These are phyloP conservation scores for Aegilops sharonensis DNA, from an alignment of 176 grass and related monocot genomes.

Conservation along the genomic window DNA sequence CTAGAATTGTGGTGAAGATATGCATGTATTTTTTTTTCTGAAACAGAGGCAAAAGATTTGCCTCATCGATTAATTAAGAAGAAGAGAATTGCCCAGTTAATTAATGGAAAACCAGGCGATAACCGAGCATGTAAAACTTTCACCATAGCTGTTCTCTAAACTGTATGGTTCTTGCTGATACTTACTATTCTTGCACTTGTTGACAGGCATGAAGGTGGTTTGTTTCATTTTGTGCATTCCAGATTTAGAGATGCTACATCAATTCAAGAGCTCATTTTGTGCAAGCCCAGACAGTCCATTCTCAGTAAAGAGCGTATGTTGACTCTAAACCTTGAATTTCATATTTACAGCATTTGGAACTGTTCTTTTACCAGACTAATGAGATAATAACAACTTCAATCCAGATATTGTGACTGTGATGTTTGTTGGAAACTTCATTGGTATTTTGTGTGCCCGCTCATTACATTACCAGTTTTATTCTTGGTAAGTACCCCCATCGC, in stretches of 20 bases:
- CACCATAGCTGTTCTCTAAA: not conserved
- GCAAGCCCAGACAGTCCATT: slow-evolving; percentile 41
- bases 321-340: slow-evolving; percentile 6
- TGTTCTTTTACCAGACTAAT: slow-evolving; percentile 29
- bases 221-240: slow-evolving; percentile 51
- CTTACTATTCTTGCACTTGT: slow-evolving; percentile 12
- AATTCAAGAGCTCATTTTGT: slow-evolving; percentile 40
- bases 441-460: slow-evolving; percentile 76
- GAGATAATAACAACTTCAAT: slow-evolving; percentile 30
- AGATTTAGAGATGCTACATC: slow-evolving; percentile 53
- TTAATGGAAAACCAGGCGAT: no score
- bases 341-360: not conserved
- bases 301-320: slow-evolving; percentile 69
- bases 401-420: slow-evolving; percentile 77
- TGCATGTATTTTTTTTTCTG: not conserved
- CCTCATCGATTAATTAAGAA: no score
- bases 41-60: no score
- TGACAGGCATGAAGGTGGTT: slow-evolving; percentile 64
- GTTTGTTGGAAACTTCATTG: slow-evolving; percentile 96
- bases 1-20: not conserved
- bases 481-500: slow-evolving; percentile 47
- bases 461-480: slow-evolving; percentile 97
- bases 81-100: no score
- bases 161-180: slow-evolving; percentile 3
- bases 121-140: not conserved